phyloP scores from a whole-genome alignment of 2,329 filamentous ascomycete genomes.

The Phyllosticta paracitricarpa region DNA sequence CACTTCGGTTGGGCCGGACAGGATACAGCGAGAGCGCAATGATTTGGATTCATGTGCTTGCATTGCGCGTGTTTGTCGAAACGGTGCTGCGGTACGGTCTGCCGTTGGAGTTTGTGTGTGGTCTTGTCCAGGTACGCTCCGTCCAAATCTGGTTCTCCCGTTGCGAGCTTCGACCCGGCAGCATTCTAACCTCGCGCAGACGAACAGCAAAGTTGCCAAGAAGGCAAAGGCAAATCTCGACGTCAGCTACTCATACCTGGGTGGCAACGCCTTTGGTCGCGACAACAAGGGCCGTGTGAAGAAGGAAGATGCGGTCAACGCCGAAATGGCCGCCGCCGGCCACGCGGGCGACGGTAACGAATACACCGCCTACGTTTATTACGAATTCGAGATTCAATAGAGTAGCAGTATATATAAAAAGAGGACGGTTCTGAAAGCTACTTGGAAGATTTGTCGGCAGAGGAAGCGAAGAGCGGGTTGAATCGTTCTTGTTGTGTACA shows the following conservation, averaged over 20 bases:
- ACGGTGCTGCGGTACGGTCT: constrained; percentile 93
- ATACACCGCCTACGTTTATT: constrained; percentile 95
- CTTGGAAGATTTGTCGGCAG: neutral
- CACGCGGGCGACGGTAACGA: constrained; percentile 62
- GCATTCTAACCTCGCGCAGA: constrained; percentile 40
- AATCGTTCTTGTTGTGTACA: neutral
- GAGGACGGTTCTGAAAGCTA: neutral
- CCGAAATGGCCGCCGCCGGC: constrained; percentile 72
- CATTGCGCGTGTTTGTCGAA: constrained; percentile 90
- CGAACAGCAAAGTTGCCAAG: constrained; percentile 68
- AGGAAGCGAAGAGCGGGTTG: neutral
- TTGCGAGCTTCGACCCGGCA: neutral
- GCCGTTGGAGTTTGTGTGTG: constrained; percentile 80
- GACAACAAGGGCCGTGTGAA: constrained; percentile 89
- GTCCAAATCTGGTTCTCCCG: neutral
- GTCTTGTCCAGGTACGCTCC: constrained; percentile 64
- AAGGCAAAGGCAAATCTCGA: constrained; percentile 63
- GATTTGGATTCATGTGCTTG: constrained; percentile 89
- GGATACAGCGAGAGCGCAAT: constrained; percentile 94
- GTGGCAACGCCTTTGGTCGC: constrained; percentile 81
- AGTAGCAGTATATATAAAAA: neutral
- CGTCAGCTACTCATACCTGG: constrained; percentile 77
- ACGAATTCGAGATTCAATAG: constrained; percentile 68
- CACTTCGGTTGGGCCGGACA: constrained; percentile 74
- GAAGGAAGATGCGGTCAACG: constrained; percentile 75